Conservation (phyloP, 345 rosid species). For the Viola odorata region DNA sequence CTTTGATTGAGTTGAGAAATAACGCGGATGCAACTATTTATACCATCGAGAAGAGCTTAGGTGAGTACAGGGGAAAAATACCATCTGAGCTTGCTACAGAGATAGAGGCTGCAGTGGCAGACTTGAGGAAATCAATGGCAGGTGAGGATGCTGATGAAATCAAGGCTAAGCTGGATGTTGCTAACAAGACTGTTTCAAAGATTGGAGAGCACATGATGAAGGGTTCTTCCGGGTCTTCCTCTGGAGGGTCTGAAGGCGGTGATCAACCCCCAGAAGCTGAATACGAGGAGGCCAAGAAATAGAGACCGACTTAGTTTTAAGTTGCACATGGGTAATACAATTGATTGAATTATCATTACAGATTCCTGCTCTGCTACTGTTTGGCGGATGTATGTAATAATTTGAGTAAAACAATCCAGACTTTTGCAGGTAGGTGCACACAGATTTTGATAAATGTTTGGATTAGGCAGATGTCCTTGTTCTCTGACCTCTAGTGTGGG, state of each 20-base stretch:
- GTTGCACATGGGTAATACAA: not conserved
- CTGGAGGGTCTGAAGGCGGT: constrained; percentile 59
- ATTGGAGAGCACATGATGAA: constrained; percentile 80
- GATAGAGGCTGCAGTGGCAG: constrained; percentile 67
- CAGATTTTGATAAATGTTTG: no score
- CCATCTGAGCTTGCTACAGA: constrained; percentile 64
- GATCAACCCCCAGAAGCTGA: constrained; percentile 80
- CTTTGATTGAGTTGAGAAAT: constrained; percentile 63
- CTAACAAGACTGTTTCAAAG: constrained; percentile 84
- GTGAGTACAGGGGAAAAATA: constrained; percentile 75
- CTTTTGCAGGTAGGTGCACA: no score
- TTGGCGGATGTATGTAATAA: not conserved
- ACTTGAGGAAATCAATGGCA: constrained; percentile 53
- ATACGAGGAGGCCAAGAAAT: constrained; percentile 54
- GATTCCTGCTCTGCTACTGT: not conserved
- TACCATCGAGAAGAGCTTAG: constrained; percentile 82
- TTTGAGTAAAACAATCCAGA: not conserved
- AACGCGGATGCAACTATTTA: constrained; percentile 73
- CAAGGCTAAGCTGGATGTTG: constrained; percentile 65
- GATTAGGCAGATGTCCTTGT: no score
- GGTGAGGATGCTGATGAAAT: constrained; percentile 62
- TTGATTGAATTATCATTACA: not conserved
- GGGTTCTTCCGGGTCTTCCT: constrained; percentile 39
- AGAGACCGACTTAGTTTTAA: not conserved
- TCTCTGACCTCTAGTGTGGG: no score